Evolutionary conservation across 1,284 basidiomycete genomes (phyloP).

Genomic region (Trichosporon ovoides): DNA sequence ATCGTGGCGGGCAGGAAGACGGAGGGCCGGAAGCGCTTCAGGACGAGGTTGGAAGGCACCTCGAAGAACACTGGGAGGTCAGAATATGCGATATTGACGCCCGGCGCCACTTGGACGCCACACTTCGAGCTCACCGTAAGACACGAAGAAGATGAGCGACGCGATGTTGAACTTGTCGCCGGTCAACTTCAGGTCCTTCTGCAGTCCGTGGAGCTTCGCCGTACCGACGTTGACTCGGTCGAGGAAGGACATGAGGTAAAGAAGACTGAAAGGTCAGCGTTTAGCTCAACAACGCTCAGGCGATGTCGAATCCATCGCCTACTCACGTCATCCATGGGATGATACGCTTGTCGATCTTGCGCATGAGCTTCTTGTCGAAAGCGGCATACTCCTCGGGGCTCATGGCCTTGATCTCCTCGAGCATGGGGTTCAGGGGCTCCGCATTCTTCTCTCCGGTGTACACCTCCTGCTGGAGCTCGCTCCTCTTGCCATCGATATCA

Average conservation of each 20-base stretch:
- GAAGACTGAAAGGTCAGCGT: conserved; percentile 21
- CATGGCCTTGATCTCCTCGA: conserved; percentile 30
- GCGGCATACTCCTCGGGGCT: conserved; percentile 34
- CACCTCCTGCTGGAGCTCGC: background rate
- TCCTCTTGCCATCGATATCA: background rate
- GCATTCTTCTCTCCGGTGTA: background rate
- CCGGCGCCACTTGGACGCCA: too few relatives aligned
- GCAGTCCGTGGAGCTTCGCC: conserved; percentile 46
- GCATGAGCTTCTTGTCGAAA: conserved; percentile 40
- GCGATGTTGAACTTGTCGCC: conserved; percentile 46
- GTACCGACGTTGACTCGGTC: conserved; percentile 52
- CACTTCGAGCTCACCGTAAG: conserved; percentile 18
- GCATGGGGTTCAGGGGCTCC: background rate
- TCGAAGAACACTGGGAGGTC: conserved; percentile 43
- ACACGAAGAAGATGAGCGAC: conserved; percentile 44
- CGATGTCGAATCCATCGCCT: too few relatives aligned
- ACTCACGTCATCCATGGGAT: conserved; percentile 50
- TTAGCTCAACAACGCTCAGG: too few relatives aligned
- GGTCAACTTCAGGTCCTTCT: conserved; percentile 43
- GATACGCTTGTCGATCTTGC: conserved; percentile 45
- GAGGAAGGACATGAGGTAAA: conserved; percentile 49
- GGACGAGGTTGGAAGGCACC: conserved; percentile 49
- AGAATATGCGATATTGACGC: background rate
- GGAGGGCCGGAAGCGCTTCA: conserved; percentile 48
- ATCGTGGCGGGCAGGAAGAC: conserved; percentile 47